Conservation (phyloP, 805 yeast species). For the Yamadazyma akitaensis region DNA sequence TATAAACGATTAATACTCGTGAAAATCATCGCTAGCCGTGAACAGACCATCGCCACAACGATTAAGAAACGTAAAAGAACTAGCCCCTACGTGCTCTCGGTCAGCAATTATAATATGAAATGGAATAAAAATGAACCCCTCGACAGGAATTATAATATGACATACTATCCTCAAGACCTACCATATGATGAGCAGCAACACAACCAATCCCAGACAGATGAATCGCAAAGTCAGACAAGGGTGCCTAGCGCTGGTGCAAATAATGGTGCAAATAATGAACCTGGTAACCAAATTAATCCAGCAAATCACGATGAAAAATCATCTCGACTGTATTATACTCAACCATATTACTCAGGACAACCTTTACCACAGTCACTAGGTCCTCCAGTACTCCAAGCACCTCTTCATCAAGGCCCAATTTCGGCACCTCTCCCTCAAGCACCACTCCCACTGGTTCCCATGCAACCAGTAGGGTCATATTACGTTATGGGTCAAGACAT, state of each 20-base stretch:
- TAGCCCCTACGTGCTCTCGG: background rate
- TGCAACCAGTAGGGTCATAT: background rate
- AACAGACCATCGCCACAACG: too few species aligned
- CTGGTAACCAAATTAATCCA: too few species aligned
- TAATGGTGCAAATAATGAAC: background rate
- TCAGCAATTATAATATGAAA: conserved; percentile 1
- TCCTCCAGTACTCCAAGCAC: background rate
- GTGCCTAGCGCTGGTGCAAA: background rate
- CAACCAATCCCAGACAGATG: background rate
- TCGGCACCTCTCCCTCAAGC: background rate
- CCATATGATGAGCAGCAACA: background rate
- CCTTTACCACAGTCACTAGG: background rate
- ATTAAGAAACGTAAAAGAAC: background rate
- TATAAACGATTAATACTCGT: background rate
- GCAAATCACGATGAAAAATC: background rate
- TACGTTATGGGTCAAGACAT: background rate
- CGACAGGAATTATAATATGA: conserved; percentile 3
- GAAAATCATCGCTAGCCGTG: too few species aligned
- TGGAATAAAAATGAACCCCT: conserved; percentile 5
- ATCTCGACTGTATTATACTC: background rate
- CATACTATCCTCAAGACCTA: background rate
- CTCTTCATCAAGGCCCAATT: background rate
- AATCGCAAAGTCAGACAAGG: background rate
- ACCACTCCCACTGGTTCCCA: background rate
- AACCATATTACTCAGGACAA: background rate